Conservation (phyloP, 1,139 yeast species). For the Pichiaceae sp. region DNA sequence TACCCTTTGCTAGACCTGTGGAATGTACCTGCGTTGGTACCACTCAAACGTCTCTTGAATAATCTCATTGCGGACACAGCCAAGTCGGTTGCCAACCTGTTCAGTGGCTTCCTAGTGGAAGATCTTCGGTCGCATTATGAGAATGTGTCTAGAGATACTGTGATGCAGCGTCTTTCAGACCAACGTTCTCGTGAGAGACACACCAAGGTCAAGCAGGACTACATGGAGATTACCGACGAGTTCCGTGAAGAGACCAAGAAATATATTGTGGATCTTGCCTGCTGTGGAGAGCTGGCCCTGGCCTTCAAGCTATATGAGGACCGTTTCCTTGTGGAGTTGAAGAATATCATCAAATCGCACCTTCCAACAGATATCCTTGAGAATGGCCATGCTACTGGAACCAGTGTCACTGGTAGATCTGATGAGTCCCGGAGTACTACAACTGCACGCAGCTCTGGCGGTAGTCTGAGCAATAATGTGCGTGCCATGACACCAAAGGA, state of each 20-base stretch:
- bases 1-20: slow-evolving; percentile 44
- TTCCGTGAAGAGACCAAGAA: slow-evolving; percentile 34
- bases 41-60: slow-evolving; percentile 43
- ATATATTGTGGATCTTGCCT: slow-evolving; percentile 46
- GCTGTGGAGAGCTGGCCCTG: slow-evolving; percentile 54
- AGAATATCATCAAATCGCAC: slow-evolving; percentile 56
- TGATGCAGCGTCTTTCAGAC: slow-evolving; percentile 39
- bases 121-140: slow-evolving; percentile 57
- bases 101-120: slow-evolving; percentile 44
- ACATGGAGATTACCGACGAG: slow-evolving; percentile 27
- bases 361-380: slow-evolving; percentile 37
- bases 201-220: slow-evolving; percentile 15
- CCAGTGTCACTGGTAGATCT: slow-evolving; percentile 12
- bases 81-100: slow-evolving; percentile 51
- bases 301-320: slow-evolving; percentile 68
- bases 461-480: slow-evolving; percentile 26
- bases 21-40: slow-evolving; percentile 49
- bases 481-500: slow-evolving; percentile 63
- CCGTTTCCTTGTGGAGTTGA: slow-evolving; percentile 57
- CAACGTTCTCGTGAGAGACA: neutral
- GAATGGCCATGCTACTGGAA: slow-evolving; percentile 5
- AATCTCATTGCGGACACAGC: slow-evolving; percentile 53
- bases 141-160: slow-evolving; percentile 37
- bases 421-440: slow-evolving; percentile 20
- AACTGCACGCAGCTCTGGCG: slow-evolving; percentile 9